Conservation (phyloP, 768 basidiomycete species). For the Favolaschia claudopus region DNA sequence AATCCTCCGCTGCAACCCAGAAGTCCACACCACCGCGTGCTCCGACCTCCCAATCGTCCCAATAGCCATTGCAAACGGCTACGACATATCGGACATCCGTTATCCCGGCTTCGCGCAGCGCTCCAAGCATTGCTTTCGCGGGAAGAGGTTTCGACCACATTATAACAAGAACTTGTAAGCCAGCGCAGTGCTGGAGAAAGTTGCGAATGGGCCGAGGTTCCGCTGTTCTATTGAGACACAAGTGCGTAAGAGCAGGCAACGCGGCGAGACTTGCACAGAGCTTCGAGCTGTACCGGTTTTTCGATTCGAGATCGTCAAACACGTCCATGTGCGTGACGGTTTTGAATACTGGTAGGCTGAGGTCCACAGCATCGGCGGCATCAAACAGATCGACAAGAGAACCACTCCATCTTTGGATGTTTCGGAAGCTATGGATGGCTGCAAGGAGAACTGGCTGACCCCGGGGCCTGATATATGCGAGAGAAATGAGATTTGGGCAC, state of each 20-base stretch:
- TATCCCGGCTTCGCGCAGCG: not conserved
- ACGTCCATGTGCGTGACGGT: conserved; percentile 18
- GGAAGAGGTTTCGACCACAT: not conserved
- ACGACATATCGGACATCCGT: conserved; percentile 15
- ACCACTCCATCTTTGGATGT: conserved; percentile 6
- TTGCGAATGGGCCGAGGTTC: not conserved
- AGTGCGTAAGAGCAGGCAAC: conserved; percentile 12
- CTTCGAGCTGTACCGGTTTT: no score
- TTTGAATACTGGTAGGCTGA: not conserved
- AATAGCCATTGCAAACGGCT: not conserved
- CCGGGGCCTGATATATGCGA: not conserved
- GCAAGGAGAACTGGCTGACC: not conserved
- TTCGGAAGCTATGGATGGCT: not conserved
- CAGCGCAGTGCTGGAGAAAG: not conserved
- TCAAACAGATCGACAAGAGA: conserved; percentile 3
- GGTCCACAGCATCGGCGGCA: not conserved
- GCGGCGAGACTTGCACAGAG: not conserved
- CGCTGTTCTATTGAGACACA: conserved; percentile 2
- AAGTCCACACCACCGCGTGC: not conserved
- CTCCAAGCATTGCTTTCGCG: not conserved
- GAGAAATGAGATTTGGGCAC: not conserved
- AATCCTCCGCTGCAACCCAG: conserved; percentile 18
- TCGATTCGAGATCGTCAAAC: not conserved
- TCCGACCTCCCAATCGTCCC: not conserved
- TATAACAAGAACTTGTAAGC: conserved; percentile 3